These are phyloP conservation scores for Tricholoma sp. DNA, from an alignment of 768 basidiomycete species.

Conservation along the genomic window DNA sequence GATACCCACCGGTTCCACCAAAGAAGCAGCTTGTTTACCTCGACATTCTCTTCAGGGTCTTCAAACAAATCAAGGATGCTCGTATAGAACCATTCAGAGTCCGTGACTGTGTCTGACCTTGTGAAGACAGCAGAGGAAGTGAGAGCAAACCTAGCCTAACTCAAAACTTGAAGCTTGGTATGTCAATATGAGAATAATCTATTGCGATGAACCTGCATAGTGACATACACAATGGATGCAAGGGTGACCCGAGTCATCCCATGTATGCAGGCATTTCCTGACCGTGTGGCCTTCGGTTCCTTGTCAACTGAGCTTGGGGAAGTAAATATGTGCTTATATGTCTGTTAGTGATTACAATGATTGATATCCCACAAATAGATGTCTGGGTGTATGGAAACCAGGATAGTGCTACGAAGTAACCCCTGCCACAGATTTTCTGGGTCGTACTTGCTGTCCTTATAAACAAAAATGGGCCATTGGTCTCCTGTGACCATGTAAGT, in stretches of 20 bases:
- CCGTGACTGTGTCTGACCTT: background rate
- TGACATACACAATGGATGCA: background rate
- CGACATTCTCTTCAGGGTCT: background rate
- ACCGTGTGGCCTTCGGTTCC: background rate
- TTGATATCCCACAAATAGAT: background rate
- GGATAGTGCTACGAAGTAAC: constrained; percentile 1
- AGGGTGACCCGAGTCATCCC: background rate
- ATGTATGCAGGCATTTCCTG: constrained; percentile 3
- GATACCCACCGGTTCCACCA: background rate
- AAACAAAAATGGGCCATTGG: constrained; percentile 16
- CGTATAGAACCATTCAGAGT: background rate
- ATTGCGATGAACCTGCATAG: background rate
- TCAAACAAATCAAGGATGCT: background rate
- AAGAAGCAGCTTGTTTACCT: background rate
- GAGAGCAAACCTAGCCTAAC: background rate
- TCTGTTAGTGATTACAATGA: background rate
- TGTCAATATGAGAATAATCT: background rate
- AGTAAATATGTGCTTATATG: constrained; percentile 7
- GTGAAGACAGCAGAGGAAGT: background rate
- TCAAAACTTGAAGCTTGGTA: background rate
- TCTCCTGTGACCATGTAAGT: constrained; percentile 12
- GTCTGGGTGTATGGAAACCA: constrained; percentile 2
- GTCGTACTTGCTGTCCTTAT: constrained; percentile 2
- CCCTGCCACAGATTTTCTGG: constrained; percentile 3
- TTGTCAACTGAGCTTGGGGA: constrained; percentile 5